Evolutionary conservation across 305 asterid species (phyloP).

Genomic region (Rubia occidens): DNA sequence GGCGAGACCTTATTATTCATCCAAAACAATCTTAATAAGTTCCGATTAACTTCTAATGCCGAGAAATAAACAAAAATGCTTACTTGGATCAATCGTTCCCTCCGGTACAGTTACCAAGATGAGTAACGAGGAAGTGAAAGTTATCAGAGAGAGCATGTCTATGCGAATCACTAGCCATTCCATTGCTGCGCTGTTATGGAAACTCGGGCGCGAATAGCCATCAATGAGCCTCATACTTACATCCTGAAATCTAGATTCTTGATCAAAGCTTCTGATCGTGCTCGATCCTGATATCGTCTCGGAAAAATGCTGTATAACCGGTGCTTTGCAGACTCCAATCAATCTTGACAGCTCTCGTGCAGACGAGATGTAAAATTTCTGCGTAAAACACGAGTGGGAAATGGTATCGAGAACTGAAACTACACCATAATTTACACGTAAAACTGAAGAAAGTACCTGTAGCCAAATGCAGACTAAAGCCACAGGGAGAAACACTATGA

Average conservation of each 20-base stretch:
- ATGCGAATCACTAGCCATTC: constrained; percentile 80
- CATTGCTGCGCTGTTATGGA: constrained; percentile 60
- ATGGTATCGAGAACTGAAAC: not conserved
- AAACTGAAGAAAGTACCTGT: constrained; percentile 37
- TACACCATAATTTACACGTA: not conserved
- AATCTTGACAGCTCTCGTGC: constrained; percentile 75
- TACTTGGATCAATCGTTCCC: constrained; percentile 74
- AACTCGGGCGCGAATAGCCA: constrained; percentile 64
- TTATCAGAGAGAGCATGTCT: constrained; percentile 56
- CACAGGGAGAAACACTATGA: constrained; percentile 35
- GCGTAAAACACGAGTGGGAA: constrained; percentile 15
- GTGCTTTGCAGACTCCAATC: constrained; percentile 75
- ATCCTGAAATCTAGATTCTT: constrained; percentile 55
- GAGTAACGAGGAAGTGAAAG: constrained; percentile 51
- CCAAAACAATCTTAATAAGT: constrained; percentile 1
- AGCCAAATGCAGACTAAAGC: constrained; percentile 51
- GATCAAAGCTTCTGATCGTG: constrained; percentile 74
- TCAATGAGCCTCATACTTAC: constrained; percentile 62
- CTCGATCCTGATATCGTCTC: constrained; percentile 81
- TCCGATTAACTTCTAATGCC: not conserved
- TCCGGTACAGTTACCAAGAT: constrained; percentile 56
- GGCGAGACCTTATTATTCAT: constrained; percentile 49
- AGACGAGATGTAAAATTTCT: constrained; percentile 69
- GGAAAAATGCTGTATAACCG: constrained; percentile 75
- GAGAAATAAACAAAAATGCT: constrained; percentile 16